Evolutionary conservation across 495 filamentous ascomycete genomes (phyloP), one percentile per base, ranked within the genome.

Genomic region (Talaromyces thailandensis): DNA sequence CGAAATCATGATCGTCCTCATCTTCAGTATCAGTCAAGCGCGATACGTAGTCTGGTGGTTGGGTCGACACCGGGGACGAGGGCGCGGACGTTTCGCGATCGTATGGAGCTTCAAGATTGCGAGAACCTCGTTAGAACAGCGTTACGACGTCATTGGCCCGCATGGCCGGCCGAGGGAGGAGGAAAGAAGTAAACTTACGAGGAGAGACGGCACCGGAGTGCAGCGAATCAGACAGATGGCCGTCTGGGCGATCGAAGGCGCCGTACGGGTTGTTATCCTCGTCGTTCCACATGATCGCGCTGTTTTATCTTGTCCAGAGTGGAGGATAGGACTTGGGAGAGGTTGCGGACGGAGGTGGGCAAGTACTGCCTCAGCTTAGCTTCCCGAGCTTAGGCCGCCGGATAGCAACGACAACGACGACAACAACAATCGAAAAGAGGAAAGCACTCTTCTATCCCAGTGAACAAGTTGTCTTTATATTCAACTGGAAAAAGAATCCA

Each of bases 191-290:
- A 18, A 55, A 61, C 75, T 70, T 77, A 84, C 72, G 75, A 67
- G 75, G 81, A 67, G 65, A 78, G 67, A 71, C 84, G 11, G 87
- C 88, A 64, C 81, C 81, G 21, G 87, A 85, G 66, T 88, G 84
- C 29, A 85, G 79, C 11, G 85, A 84, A 28, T 88, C 86, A 12
- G 89, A 90, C n/a, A 86, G 76, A 68, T 84, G 84, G 53, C 90
- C 88, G 70, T 94, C 88, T 63, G 86, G 84, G 65, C 89, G 87
- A 71, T 92, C 89, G 78, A 93, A 94, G 73, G 89, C 90, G 65
- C 90, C 91, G 70, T 96, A 96, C 9, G 92, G 92, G 67, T 96
- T 96, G 75, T 96, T 96, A 70, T 90, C 87, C 75, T 96, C 92
- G 79, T 95, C 92, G 81, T 96, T 92, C 92, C 77, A 80, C 77